Evolutionary conservation across 176 grass and related monocot genomes (phyloP), one percentile per base, ranked within the genome.

Genomic region (Avena sativa): DNA sequence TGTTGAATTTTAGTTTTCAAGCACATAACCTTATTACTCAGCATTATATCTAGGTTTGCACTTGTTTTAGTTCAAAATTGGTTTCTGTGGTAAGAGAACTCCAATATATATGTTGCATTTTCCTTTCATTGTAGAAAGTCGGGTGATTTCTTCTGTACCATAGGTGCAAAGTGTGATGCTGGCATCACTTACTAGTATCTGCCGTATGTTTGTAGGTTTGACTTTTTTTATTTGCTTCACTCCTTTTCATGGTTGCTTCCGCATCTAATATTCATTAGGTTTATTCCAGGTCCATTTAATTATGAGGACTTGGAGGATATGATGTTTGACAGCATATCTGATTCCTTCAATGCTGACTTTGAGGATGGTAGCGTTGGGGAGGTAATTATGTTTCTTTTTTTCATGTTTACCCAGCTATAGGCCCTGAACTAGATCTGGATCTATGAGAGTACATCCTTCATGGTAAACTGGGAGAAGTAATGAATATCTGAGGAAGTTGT

Each of bases 321-420:
- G 79, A 85, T 98, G 32, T 20, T 93, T 19, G 84, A 88, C 1
- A 56, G 49, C 26, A 87, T 97, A 68, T 21, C 71, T n/a, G 82
- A 44, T 38, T 89, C 76, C 2, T 91, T 97, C 83, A 93, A 88
- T 86, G 44, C 91, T 3, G 87, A 90, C 46, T 85, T 93, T 19
- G 88, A 93, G 80, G 93, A 98, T 81, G 86, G 88, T 38, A 98
- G 95, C 79, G 40, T 95, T 71, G 86, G 85, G 76, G 91, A 98
- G 91, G 93, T 98, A 83, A 50, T 76, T 84, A 21, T 62, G 7
- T 12, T 49, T 83, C 14, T 13, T 2, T 52, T 2, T 2, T 26
- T 78, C 53, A 71, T 66, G 20, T 84, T 84, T 20, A 75, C 21
- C 21, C 1, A 34, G 62, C 19, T 38, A 59, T 62, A 3, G 40